Evolutionary conservation across 306 rosid species (phyloP), one percentile per base, ranked within the genome.

Genomic region (Acmispon strigosus): DNA sequence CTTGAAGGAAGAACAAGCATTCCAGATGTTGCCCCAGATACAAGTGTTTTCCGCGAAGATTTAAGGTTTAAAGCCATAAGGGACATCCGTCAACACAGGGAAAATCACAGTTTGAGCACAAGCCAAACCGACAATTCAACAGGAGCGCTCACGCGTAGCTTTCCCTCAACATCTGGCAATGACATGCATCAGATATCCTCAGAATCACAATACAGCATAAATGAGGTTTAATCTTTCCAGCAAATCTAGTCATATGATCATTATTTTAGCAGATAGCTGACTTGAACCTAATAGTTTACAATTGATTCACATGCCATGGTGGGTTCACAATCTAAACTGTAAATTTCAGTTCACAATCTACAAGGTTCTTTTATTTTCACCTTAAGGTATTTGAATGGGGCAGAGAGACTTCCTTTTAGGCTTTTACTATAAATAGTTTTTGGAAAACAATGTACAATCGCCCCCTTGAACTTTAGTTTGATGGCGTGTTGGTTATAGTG

Each of bases 1-100:
- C 92, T 89, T 3, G 85, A 84, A 81, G 90, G 86, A 48, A 72
- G 59, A 69, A 60, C 37, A 2, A 29, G 20, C 20, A 82, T 84
- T 75, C 80, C 83, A 13, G 84, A 86, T 50, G 43, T 48, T 27
- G 58, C 24, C 52, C 49, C 61, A 6, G 80, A 85, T 10, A 49
- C 75, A 6, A 64, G 72, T 65, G 34, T 34, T 5, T 73, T 72
- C 5, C 14, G 24, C 14, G 85, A 85, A 73, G 88, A 78, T 47
- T 0, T 53, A 69, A 81, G 85, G 56, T 78, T 85, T 65, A 66
- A 41, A 65, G 74, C 85, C 15, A 73, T 85, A 51, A 76, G 78
- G 49, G 88, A 81, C 62, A 45, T 78, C 19, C 51, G 42, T 49
- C 61, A 70, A 52, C 73, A 82, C 0, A 78, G 12, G 37, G 80